phyloP scores from a whole-genome alignment of 225 moss, liverwort and hornwort genomes.

The Polytrichum formosum region DNA sequence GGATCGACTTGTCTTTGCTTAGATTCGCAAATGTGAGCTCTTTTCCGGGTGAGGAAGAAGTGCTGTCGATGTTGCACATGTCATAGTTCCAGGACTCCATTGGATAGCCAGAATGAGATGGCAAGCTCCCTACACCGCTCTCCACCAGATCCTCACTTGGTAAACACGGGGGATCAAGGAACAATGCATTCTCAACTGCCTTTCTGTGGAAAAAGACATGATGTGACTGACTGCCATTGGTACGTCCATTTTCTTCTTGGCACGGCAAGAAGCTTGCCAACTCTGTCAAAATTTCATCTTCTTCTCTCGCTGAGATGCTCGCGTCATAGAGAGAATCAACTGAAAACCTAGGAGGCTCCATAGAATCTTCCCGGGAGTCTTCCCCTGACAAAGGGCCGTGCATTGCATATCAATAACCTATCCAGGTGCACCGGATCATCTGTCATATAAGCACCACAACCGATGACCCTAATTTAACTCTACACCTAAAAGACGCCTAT shows the following conservation, averaged over 20 bases:
- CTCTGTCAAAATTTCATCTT: slow-evolving; percentile 39
- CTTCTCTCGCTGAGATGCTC: slow-evolving; percentile 30
- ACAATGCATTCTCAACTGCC: slow-evolving; percentile 1
- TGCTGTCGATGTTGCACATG: slow-evolving; percentile 30
- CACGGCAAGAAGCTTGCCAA: slow-evolving; percentile 39
- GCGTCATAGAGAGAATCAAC: slow-evolving; percentile 30
- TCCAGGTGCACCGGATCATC: not conserved
- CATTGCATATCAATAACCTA: not conserved
- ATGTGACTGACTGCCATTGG: not conserved
- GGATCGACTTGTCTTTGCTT: slow-evolving; percentile 44
- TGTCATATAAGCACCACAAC: not conserved
- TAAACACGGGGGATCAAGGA: not conserved
- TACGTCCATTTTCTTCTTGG: slow-evolving; percentile 2
- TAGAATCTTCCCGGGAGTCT: not conserved
- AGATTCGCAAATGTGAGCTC: slow-evolving; percentile 43
- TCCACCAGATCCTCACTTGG: slow-evolving; percentile 7
- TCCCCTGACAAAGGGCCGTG: slow-evolving; percentile 21
- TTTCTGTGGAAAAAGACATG: slow-evolving; percentile 7
- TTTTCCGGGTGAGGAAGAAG: slow-evolving; percentile 33
- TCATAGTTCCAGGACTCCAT: slow-evolving; percentile 27
- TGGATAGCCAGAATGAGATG: slow-evolving; percentile 1
- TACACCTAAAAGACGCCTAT: not conserved
- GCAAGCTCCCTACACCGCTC: not conserved
- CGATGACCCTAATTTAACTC: not conserved
- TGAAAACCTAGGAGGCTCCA: slow-evolving; percentile 17